phyloP scores from a whole-genome alignment of 352 stramenopile genomes.

The Phytophthora sansomeana region DNA sequence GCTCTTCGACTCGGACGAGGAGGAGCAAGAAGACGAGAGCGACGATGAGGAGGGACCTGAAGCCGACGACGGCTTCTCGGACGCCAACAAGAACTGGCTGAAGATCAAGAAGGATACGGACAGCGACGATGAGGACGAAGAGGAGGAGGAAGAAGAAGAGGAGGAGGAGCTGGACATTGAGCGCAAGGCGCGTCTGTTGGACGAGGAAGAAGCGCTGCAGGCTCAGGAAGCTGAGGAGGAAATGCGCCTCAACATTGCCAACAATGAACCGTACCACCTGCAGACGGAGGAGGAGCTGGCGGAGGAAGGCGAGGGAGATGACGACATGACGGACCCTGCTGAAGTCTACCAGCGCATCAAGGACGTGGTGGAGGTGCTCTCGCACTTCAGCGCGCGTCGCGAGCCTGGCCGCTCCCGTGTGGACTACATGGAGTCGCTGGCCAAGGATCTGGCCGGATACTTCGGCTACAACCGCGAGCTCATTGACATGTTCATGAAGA shows the following conservation, averaged over 20 bases:
- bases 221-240: constrained; percentile 83
- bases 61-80: constrained; percentile 76
- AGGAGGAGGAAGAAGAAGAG: constrained; percentile 57
- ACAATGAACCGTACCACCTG: constrained; percentile 85
- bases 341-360: constrained; percentile 95
- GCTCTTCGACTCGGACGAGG: constrained; percentile 78
- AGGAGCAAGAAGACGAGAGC: constrained; percentile 53
- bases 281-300: constrained; percentile 83
- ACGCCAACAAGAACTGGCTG: constrained; percentile 89
- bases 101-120: constrained; percentile 75
- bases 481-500: constrained; percentile 97
- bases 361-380: constrained; percentile 94
- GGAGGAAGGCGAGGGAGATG: constrained; percentile 54
- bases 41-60: constrained; percentile 62
- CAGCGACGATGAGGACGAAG: constrained; percentile 54
- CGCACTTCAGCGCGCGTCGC: constrained; percentile 95
- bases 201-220: constrained; percentile 78
- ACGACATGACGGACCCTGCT: constrained; percentile 71
- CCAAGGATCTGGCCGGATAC: constrained; percentile 96
- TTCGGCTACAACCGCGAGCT: constrained; percentile 99
- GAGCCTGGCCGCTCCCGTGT: constrained; percentile 93
- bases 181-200: constrained; percentile 82
- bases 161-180: constrained; percentile 88
- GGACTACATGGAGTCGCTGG: constrained; percentile 95
- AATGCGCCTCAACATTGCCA: constrained; percentile 88